Percentiles rank a stretch among this genome's conserved stretches.
These are phyloP conservation scores for Pleurotus djamor DNA, from an alignment of 768 basidiomycete species.

Conservation along the genomic window DNA sequence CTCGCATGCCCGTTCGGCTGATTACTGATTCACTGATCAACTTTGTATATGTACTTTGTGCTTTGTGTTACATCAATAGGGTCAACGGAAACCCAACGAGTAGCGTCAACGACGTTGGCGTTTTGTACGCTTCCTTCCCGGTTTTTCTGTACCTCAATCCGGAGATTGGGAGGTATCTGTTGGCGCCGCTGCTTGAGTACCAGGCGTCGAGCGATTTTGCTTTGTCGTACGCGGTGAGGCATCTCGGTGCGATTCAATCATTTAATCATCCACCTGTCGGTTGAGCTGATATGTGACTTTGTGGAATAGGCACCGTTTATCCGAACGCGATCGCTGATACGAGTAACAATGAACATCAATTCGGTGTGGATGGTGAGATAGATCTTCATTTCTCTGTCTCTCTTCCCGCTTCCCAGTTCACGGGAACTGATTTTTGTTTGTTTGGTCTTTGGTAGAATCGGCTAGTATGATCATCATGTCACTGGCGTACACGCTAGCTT, in stretches of 20 bases:
- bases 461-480: conserved; percentile 7
- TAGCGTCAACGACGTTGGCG: conserved; percentile 32
- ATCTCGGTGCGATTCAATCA: conserved; percentile 6
- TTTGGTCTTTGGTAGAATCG: neutral
- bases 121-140: conserved; percentile 35
- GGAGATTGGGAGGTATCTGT: conserved; percentile 32
- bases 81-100: too few relatives aligned
- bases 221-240: conserved; percentile 5
- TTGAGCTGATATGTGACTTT: neutral
- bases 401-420: neutral
- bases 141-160: conserved; percentile 36
- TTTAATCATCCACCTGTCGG: neutral
- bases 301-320: neutral
- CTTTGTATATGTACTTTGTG: neutral
- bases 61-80: neutral
- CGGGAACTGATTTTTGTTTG: neutral
- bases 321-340: neutral
- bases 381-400: neutral
- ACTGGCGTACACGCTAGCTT: neutral
- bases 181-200: conserved; percentile 38
- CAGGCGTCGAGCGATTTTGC: neutral
- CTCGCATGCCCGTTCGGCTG: conserved; percentile 1
- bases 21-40: too few relatives aligned
- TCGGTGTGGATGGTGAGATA: neutral
- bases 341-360: neutral